These are phyloP conservation scores for Zea luxurians DNA, from an alignment of 176 grass and related monocot species.

Conservation along the genomic window DNA sequence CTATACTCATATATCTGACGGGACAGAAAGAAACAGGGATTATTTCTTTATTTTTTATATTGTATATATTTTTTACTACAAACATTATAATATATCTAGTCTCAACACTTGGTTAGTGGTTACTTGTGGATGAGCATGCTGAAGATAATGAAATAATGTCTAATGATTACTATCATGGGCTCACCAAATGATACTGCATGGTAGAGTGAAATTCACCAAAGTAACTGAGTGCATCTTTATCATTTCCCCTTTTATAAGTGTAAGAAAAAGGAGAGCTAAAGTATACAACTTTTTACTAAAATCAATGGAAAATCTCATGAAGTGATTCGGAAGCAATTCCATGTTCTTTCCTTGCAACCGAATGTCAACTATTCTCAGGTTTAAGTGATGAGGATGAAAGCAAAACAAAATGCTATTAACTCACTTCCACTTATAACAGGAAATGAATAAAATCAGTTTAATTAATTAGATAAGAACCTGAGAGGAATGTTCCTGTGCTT, in stretches of 20 bases:
- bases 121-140: conserved; percentile 5
- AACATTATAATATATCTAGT: conserved; percentile 16
- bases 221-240: conserved; percentile 17
- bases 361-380: conserved; percentile 49
- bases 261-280: conserved; percentile 26
- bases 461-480: conserved; percentile 19
- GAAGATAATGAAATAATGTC: background rate
- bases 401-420: conserved; percentile 27
- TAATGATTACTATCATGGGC: conserved; percentile 1
- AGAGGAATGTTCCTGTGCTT: conserved; percentile 20
- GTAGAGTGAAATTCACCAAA: conserved; percentile 31
- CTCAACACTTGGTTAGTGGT: background rate
- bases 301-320: conserved; percentile 44
- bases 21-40: background rate
- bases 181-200: conserved; percentile 33
- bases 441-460: conserved; percentile 12
- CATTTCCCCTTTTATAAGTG: conserved; percentile 12
- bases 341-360: conserved; percentile 40
- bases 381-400: conserved; percentile 39
- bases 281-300: conserved; percentile 23
- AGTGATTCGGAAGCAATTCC: conserved; percentile 58
- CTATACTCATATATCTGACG: background rate
- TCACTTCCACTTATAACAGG: conserved; percentile 35
- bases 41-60: background rate
- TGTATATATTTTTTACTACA: background rate